Evolutionary conservation across 2,329 filamentous ascomycete species (phyloP), one percentile per base, ranked within the genome.

Genomic region (Elsinoe australis): DNA sequence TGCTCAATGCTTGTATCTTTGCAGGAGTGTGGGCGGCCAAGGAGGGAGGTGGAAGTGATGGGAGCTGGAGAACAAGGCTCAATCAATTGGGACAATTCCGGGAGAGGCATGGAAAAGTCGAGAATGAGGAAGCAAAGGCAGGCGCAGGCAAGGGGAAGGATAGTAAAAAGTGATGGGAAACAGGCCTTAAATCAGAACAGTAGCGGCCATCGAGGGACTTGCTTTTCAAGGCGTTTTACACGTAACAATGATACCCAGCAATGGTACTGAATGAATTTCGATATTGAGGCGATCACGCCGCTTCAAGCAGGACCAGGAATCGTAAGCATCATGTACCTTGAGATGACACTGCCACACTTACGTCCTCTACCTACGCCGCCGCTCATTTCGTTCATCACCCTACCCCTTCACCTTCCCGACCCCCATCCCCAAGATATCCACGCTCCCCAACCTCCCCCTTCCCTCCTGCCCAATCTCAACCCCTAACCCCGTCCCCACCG

Each of bases 1-100:
- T 90, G 1, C 77, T 98, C 53, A 96, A 95, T 60, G 89, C 92
- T 0, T 94, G 87, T 10, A 87, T 96, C 6, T 95, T 96, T 64
- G 87, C 85, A 1, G 77, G 84, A 35, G 89, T 95, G n/a, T 95
- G 90, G 87, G 81, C 79, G 58, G 84, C 54, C 22, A 83, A 82
- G 4, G 84, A 84, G 49, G 45, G 45, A 3, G 58, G 57, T 2
- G 56, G 59, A 41, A 82, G 94, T 59, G 75, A 92, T 22, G 92
- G 87, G 8, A 86, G 87, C 6, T 96, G 92, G 92, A 81, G 87
- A 51, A 86, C 83, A 57, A 81, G 92, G 41, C 75, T 96, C 9
- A 79, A 85, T 41, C 85, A 90, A 62, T 94, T 98, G 61, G 83
- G 84, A 61, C 78, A 80, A 35, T 74, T 98, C 42, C 80, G 88